Evolutionary conservation across 371 early-diverging fungal species (phyloP), one percentile per base, ranked within the genome.

Genomic region (Astathelohania contejeani): DNA sequence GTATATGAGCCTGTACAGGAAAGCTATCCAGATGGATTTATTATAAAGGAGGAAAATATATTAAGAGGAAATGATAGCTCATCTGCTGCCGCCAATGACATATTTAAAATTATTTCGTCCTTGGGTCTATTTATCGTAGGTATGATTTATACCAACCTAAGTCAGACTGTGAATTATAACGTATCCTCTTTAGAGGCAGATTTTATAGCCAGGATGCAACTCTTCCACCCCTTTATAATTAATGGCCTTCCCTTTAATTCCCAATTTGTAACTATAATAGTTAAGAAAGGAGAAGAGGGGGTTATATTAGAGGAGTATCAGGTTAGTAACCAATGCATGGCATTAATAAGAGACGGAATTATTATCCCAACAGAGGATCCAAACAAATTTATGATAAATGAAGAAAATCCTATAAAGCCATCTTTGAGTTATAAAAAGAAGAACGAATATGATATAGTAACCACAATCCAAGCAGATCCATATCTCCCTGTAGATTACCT

Each of bases 311-410:
- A 55, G 9, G 59, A 57, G 29, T 65, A 50, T 24, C 46, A 50
- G 32, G 66, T 58, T n/a, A 61, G 65, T n/a, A 37, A 56, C 0
- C 68, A 70, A 42, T 64, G 63, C 24, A 59, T 65, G 58, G 70
- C 64, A n/a, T 52, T 73, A 23, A 40, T 58, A 2, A 27, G 52
- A 27, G 66, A 52, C 14, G 43, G 55, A 3, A 19, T 59, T 19
- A 40, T 73, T 4, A 22, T 44, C 9, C 58, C 71, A 4, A 62
- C 62, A 1, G 37, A 23, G 12, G 29, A 66, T 50, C 58, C 62
- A 19, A 24, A 18, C 7, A 20, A 14, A 18, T 58, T 66, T 37
- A 25, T 43, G 25, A 32, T 58, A 12, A n/a, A 7, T n/a, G n/a
- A 35, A 35, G 9, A 35, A 9, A n/a, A n/a, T n/a, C 4, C 4